Percentiles rank a stretch among this genome's conserved stretches.
Evolutionary conservation across 1,139 yeast genomes (phyloP).

Genomic region (Scheffersomyces parashehatae): DNA sequence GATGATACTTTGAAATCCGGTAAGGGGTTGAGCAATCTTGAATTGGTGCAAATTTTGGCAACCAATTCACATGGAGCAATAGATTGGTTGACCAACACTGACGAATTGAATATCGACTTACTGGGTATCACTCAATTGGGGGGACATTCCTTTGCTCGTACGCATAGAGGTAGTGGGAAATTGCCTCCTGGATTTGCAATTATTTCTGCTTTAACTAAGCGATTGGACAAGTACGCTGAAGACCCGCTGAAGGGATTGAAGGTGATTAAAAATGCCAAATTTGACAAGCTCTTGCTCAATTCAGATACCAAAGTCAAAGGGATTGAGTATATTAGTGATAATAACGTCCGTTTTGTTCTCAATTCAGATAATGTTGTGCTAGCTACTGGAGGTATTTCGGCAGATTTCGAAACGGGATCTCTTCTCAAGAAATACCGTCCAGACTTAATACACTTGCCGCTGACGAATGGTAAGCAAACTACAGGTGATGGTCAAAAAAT

Average conservation of each 20-base stretch:
- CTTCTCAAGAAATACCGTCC: constrained; percentile 33
- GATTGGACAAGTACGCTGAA: constrained; percentile 14
- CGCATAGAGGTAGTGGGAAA: constrained; percentile 34
- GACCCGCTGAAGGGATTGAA: constrained; percentile 14
- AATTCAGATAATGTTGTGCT: constrained; percentile 22
- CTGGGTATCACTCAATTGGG: constrained; percentile 32
- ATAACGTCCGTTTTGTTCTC: constrained; percentile 8
- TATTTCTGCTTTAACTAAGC: constrained; percentile 25
- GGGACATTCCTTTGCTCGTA: constrained; percentile 38
- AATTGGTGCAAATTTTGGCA: constrained; percentile 28
- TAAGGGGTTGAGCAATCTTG: constrained; percentile 23
- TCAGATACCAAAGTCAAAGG: constrained; percentile 19
- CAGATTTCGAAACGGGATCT: constrained; percentile 23
- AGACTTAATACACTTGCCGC: constrained; percentile 31
- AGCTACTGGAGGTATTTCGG: constrained; percentile 44
- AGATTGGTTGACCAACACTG: constrained; percentile 29
- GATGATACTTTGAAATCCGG: constrained; percentile 35
- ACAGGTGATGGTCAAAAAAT: constrained; percentile 43
- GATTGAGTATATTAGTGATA: constrained; percentile 17
- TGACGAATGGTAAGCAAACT: constrained; percentile 37
- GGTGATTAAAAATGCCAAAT: constrained; percentile 20
- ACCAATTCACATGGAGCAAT: constrained; percentile 29
- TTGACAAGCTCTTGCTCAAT: constrained; percentile 18
- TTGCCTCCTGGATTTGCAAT: constrained; percentile 42
- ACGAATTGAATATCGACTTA: constrained; percentile 24